Conservation (phyloP, 768 basidiomycete genomes). For the Tephrocybe sp. region DNA sequence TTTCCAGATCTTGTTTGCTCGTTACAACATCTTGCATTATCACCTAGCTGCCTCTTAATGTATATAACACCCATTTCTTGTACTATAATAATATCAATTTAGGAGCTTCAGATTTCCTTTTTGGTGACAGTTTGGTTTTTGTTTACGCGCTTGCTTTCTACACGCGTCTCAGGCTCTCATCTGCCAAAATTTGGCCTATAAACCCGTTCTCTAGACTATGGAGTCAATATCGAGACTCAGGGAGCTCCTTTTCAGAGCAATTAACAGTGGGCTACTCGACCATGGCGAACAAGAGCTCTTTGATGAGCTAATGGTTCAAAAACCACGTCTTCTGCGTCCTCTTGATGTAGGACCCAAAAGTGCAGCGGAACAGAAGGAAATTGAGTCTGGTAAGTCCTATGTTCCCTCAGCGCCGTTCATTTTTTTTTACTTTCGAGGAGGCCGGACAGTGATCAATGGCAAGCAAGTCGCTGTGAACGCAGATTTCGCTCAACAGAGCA, state of each 20-base stretch:
- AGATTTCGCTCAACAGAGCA: conserved; percentile 75
- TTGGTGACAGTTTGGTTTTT: conserved; percentile 21
- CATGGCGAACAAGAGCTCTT: conserved; percentile 74
- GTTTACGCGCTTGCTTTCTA: conserved; percentile 21
- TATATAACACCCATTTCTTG: too few relatives aligned
- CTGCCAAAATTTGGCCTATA: not conserved
- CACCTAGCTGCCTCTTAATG: too few relatives aligned
- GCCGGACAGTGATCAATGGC: conserved; percentile 64
- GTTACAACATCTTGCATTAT: too few relatives aligned
- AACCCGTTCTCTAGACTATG: conserved; percentile 35
- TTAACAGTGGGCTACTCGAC: conserved; percentile 43
- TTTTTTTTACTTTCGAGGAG: conserved; percentile 35
- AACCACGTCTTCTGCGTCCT: conserved; percentile 58
- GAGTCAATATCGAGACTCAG: conserved; percentile 59
- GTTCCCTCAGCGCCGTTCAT: not conserved
- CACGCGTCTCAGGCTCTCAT: not conserved
- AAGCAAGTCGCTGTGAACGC: conserved; percentile 71
- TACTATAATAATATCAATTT: not conserved
- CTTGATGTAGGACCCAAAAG: conserved; percentile 66
- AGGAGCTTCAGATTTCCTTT: not conserved
- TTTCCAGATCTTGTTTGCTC: too few relatives aligned
- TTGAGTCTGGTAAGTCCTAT: conserved; percentile 58
- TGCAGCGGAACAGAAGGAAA: conserved; percentile 65
- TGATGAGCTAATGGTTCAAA: conserved; percentile 69
- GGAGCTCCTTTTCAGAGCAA: conserved; percentile 46